phyloP scores from a whole-genome alignment of 1,284 basidiomycete genomes.

The Rhodotorula sp. region DNA sequence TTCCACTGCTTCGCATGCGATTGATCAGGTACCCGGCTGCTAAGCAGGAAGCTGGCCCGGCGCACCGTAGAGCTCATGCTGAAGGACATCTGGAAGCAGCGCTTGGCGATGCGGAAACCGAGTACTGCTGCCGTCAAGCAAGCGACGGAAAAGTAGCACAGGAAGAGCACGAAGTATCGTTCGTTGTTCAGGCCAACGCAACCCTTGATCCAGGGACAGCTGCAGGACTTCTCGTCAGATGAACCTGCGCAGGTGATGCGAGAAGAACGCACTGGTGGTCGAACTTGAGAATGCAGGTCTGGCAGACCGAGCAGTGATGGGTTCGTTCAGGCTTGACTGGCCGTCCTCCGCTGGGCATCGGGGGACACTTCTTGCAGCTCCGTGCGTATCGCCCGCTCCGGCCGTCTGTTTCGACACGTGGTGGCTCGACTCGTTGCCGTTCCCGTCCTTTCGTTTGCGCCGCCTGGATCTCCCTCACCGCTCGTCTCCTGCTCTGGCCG shows the following conservation, averaged over 20 bases:
- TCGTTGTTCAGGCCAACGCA: slow-evolving; percentile 85
- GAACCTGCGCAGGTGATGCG: background rate
- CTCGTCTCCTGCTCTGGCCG: background rate
- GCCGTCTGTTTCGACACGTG: no score
- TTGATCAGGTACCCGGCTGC: background rate
- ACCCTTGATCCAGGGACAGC: slow-evolving; percentile 74
- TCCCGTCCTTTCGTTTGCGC: slow-evolving; percentile 17
- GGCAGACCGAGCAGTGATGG: slow-evolving; percentile 93
- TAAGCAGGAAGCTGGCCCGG: background rate
- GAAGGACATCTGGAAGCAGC: background rate
- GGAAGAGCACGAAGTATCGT: slow-evolving; percentile 91
- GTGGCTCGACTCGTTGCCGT: slow-evolving; percentile 5
- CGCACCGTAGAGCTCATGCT: background rate
- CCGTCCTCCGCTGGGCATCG: slow-evolving; percentile 54
- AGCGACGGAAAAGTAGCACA: slow-evolving; percentile 56
- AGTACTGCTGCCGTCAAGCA: slow-evolving; percentile 35
- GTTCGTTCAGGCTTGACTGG: slow-evolving; percentile 81
- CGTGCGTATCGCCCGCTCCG: slow-evolving; percentile 7
- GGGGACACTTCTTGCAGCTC: slow-evolving; percentile 48
- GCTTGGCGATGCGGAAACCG: slow-evolving; percentile 28
- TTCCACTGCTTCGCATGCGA: slow-evolving; percentile 18
- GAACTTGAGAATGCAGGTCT: slow-evolving; percentile 86
- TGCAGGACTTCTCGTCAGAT: slow-evolving; percentile 12
- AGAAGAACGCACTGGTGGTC: slow-evolving; percentile 74
- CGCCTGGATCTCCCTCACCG: slow-evolving; percentile 9